Conservation (phyloP, 2,329 filamentous ascomycete species). For the Lomentospora prolificans region DNA sequence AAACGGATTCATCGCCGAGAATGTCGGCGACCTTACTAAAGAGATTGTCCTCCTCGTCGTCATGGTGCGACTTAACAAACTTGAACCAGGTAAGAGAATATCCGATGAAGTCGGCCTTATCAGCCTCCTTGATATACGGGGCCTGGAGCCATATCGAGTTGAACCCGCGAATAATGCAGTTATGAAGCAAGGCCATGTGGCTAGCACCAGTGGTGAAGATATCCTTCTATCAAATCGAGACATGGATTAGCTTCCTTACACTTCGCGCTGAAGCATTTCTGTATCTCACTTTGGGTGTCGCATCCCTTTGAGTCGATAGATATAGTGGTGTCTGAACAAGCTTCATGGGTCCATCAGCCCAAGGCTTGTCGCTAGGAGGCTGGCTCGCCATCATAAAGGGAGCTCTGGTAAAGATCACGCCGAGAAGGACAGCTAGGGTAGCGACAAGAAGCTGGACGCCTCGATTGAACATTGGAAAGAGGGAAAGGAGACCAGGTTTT, state of each 20-base stretch:
- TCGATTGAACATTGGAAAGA: conserved; percentile 1
- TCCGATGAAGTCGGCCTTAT: conserved; percentile 46
- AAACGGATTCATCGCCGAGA: conserved; percentile 40
- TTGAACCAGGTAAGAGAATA: conserved; percentile 49
- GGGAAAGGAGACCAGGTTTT: not conserved
- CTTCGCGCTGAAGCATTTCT: not conserved
- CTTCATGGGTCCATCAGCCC: conserved; percentile 46
- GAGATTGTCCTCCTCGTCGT: conserved; percentile 47
- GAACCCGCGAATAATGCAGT: conserved; percentile 52
- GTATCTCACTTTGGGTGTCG: conserved; percentile 35
- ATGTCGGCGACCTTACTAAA: conserved; percentile 45
- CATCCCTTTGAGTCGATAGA: conserved; percentile 10
- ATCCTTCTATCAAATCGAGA: conserved; percentile 33
- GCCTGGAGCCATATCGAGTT: conserved; percentile 55
- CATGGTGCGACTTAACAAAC: conserved; percentile 50
- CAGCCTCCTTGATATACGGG: conserved; percentile 36
- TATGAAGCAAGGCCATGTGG: conserved; percentile 53
- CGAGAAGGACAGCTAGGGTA: conserved; percentile 20
- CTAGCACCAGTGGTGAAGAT: conserved; percentile 49
- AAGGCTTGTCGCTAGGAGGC: conserved; percentile 22
- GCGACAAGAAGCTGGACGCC: conserved; percentile 17
- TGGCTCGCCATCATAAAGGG: conserved; percentile 25
- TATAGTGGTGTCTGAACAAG: conserved; percentile 44
- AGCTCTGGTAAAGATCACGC: conserved; percentile 23
- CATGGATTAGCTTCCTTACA: not conserved